Percentiles rank a stretch among this genome's conserved stretches.
Conservation (phyloP, 176 grass and related monocot genomes). For the Secale cereale region DNA sequence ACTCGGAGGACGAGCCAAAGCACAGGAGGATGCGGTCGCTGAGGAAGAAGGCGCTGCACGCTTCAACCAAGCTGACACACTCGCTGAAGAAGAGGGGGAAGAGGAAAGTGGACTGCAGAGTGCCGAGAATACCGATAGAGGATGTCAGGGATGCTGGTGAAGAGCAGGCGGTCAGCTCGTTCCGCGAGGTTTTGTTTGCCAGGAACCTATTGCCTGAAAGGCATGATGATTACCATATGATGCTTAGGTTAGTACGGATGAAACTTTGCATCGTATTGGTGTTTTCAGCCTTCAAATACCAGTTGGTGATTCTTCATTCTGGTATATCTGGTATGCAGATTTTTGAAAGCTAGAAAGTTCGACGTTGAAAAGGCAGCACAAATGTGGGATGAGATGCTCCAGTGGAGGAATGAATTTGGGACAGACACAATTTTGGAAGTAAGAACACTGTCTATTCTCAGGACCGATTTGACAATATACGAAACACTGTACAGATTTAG, state of each 20-base stretch:
- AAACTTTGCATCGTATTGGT: background rate
- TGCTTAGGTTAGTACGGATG: constrained; percentile 60
- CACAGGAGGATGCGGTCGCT: constrained; percentile 67
- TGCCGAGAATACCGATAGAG: constrained; percentile 71
- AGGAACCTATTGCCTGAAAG: constrained; percentile 69
- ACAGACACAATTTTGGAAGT: constrained; percentile 88
- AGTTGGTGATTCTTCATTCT: constrained; percentile 27
- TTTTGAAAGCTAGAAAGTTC: constrained; percentile 95
- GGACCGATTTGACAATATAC: background rate
- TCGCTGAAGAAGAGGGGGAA: constrained; percentile 97
- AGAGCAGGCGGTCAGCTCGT: constrained; percentile 65
- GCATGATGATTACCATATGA: constrained; percentile 89
- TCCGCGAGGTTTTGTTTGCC: constrained; percentile 70
- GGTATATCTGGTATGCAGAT: constrained; percentile 49
- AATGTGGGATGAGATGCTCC: constrained; percentile 96
- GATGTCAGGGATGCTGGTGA: constrained; percentile 90
- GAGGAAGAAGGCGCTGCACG: constrained; percentile 81
- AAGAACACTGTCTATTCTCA: constrained; percentile 21
- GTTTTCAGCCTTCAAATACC: constrained; percentile 25
- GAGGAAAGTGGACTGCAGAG: constrained; percentile 72
- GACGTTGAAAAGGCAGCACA: constrained; percentile 80
- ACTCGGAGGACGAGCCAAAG: constrained; percentile 65
- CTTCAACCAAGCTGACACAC: constrained; percentile 76
- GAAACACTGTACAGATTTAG: background rate
- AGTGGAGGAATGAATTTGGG: constrained; percentile 85